A percentile compares a stretch with the other conserved stretches of the same genome.
These are phyloP conservation scores for Mortierella sp. DNA, from an alignment of 371 early-diverging fungal genomes.

Conservation along the genomic window DNA sequence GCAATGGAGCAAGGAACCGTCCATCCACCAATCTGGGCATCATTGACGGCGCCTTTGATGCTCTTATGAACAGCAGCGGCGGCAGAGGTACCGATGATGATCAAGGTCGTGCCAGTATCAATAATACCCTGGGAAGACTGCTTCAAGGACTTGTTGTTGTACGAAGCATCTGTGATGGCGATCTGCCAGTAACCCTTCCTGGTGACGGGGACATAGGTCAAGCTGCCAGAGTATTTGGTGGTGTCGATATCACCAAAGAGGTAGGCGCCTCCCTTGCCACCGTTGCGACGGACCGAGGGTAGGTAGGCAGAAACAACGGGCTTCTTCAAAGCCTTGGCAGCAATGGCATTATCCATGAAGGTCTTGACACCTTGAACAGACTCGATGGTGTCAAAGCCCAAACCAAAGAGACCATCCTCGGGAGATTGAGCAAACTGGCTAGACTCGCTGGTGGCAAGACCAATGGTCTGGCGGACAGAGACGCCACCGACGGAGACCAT, in stretches of 20 bases:
- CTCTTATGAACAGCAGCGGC: slow-evolving; percentile 21
- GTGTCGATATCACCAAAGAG: slow-evolving; percentile 70
- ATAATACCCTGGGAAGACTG: slow-evolving; percentile 38
- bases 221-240: slow-evolving; percentile 63
- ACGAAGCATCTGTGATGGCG: slow-evolving; percentile 8
- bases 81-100: slow-evolving; percentile 25
- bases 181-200: slow-evolving; percentile 62
- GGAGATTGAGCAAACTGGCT: slow-evolving; percentile 36
- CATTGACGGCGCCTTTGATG: slow-evolving; percentile 10
- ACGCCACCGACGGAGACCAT: slow-evolving; percentile 58
- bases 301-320: slow-evolving; percentile 61
- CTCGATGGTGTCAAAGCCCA: slow-evolving; percentile 57
- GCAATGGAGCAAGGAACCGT: slow-evolving; percentile 28
- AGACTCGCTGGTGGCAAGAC: slow-evolving; percentile 56
- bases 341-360: slow-evolving; percentile 61
- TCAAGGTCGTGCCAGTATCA: slow-evolving; percentile 57
- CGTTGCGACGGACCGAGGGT: slow-evolving; percentile 29
- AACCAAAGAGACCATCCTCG: slow-evolving; percentile 60
- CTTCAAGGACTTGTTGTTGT: slow-evolving; percentile 9
- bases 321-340: slow-evolving; percentile 32
- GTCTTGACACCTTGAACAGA: slow-evolving; percentile 58
- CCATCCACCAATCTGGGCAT: slow-evolving; percentile 18
- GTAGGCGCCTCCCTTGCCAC: slow-evolving; percentile 59
- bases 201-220: slow-evolving; percentile 72
- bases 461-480: slow-evolving; percentile 58